These are phyloP conservation scores for Schizochytrium sp. DNA, from an alignment of 108 stramenopile species.

Conservation along the genomic window DNA sequence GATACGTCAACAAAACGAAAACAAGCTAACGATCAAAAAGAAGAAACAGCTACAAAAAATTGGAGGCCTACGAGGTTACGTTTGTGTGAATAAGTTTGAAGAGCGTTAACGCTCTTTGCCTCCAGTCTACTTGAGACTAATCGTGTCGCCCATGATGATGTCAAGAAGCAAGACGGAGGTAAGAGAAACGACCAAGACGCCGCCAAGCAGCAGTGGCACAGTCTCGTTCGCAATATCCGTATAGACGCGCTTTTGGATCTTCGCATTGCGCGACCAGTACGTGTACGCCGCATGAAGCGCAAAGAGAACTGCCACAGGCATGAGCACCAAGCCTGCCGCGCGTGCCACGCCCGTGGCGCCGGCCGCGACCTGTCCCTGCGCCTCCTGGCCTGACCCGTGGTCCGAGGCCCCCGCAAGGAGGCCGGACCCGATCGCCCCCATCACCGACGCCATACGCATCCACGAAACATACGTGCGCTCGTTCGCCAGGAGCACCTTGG, in stretches of 20 bases:
- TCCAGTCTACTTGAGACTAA: not conserved
- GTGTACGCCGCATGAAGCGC: not conserved
- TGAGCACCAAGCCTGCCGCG: not conserved
- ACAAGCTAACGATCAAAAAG: no score
- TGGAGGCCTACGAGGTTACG: no score
- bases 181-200: not conserved
- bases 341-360: not conserved
- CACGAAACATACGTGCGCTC: conserved; percentile 5
- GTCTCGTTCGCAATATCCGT: conserved; percentile 4
- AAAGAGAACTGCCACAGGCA: not conserved
- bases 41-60: no score
- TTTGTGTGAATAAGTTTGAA: no score
- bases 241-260: conserved; percentile 12
- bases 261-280: not conserved
- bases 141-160: not conserved
- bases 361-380: not conserved
- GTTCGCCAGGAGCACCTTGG: conserved; percentile 13
- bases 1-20: no score
- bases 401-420: not conserved
- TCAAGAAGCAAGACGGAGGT: not conserved
- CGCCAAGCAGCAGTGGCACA: not conserved
- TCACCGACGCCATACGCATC: not conserved
- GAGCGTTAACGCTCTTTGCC: no score
- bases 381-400: not conserved
- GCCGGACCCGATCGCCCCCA: not conserved